Base-by-base conservation (phyloP, 805 yeast genomes). In the Candida qinlingensis region DNA sequence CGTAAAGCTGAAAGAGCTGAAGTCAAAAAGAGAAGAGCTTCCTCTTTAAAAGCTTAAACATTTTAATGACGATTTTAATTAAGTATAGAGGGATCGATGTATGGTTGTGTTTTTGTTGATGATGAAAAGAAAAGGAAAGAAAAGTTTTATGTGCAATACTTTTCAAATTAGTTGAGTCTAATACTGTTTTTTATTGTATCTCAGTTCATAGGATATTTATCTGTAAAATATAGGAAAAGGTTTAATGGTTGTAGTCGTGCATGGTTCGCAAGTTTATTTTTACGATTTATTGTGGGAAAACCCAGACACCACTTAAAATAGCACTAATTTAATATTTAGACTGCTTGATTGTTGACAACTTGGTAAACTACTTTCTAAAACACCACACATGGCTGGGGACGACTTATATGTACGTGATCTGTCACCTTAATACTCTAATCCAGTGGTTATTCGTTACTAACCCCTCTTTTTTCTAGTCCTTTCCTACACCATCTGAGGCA, bases 21-120 rank as follows among this genome's bases (percentile, higher is more conserved):
- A 82, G 83, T 87, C 77, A 90, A 87, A 82, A 92, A 92, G 96
- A 90, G 97, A 87, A 90, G 99, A 84, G 98, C 99, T 76, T 91
- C 97, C 69, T 94, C 98, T 67, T 83, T 94, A 76, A 89, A 86
- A 80, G 90, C 91, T 81, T 85, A 81, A 41, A 37, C 45, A 42
- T 42, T 41, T 42, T 46, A 87, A 49, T 38, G 36, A 25, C 26
- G 13, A 30, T 8, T 43, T 41, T 33, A 19, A 29, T 35, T 37
- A 37, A 46, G 41, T 42, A 28, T 26, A 29, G 27, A 45, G 25
- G 13, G 9, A 11, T 31, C 37, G 37, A 41, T 34, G 41, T 39
- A 13, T 36, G 36, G 41, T 28, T 30, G n/a, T 25, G 36, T 40
- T 37, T 42, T 38, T 47, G 38, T 41, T 46, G 40, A 46, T 41